Base-by-base conservation (phyloP, 2,329 filamentous ascomycete genomes). In the Didymella lethalis region DNA sequence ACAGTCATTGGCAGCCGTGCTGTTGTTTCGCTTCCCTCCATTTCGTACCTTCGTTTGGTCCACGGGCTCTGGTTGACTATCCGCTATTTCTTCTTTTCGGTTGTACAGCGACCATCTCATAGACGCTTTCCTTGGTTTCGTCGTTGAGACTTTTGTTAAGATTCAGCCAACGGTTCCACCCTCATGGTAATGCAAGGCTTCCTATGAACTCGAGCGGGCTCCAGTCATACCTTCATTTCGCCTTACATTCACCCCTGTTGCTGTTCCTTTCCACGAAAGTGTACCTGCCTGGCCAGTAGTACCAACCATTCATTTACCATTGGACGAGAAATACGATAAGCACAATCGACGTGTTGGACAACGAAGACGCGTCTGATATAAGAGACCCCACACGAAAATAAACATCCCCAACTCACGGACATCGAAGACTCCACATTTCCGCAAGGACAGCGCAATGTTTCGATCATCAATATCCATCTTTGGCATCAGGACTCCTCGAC, bases 11-110 rank as follows among this genome's bases (percentile, higher is more conserved):
- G 71, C 64, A 76, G 68, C 70, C 64, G 72, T 71, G 68, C 70
- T 75, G 69, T 70, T 66, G 74, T 76, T 75, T 76, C 73, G 71
- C 66, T 71, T 67, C 71, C 63, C 67, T 68, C 63, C 49, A 48
- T 64, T 67, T 61, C 61, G 48, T 57, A 64, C 66, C 54, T 70
- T 75, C 68, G 70, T 76, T 75, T 75, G 73, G 66, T 57, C 61
- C 52, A 50, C 57, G 62, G 57, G 63, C 66, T 65, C 65, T 68
- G 66, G 66, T 60, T 62, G 65, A 63, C 65, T 63, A 38, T 36
- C 49, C 51, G 45, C 49, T 53, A 48, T 38, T 61, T 52, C 59
- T 52, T 48, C 38, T 28, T 50, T 50, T 51, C 47, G 50, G 34
- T 32, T 44, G 54, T 34, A 41, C 44, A 29, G 50, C 43, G 32